Conservation (phyloP, 1,284 basidiomycete genomes). For the Pholiota adiposa region DNA sequence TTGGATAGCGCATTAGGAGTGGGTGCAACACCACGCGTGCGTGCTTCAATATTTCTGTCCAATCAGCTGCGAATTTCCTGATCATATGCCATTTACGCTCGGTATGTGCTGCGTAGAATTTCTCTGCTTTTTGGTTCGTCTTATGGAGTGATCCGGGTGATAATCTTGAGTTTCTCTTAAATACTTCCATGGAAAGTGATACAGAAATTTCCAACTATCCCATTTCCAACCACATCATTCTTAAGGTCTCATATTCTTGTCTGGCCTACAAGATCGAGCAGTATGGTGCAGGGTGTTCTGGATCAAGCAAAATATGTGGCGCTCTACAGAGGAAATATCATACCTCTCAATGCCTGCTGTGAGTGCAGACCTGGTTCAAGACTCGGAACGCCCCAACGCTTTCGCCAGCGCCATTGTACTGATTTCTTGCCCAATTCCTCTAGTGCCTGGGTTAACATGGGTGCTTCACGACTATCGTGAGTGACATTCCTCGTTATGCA, state of each 20-base stretch:
- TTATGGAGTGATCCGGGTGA: not conserved
- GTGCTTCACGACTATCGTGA: constrained; percentile 35
- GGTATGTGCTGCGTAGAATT: not conserved
- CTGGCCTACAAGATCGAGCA: not conserved
- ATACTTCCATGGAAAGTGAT: too few species aligned
- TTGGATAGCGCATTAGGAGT: not conserved
- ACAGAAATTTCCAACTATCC: not conserved
- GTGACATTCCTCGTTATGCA: constrained; percentile 6
- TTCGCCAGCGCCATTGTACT: not conserved
- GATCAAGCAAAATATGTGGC: not conserved
- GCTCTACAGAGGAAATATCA: constrained; percentile 13
- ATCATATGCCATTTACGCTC: not conserved
- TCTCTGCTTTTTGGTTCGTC: not conserved
- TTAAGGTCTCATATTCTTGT: too few species aligned
- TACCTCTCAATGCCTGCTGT: constrained; percentile 12
- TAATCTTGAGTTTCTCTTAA: not conserved
- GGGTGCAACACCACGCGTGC: not conserved
- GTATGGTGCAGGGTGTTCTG: constrained; percentile 4
- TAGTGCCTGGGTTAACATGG: constrained; percentile 29
- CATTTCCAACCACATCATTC: not conserved
- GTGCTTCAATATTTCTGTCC: not conserved
- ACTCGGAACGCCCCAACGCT: not conserved
- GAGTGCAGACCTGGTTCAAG: constrained; percentile 1
- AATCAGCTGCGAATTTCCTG: not conserved
- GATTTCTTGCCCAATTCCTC: not conserved